These are phyloP conservation scores for Codiaeum variegatum DNA, from an alignment of 441 rosid species.

Conservation along the genomic window DNA sequence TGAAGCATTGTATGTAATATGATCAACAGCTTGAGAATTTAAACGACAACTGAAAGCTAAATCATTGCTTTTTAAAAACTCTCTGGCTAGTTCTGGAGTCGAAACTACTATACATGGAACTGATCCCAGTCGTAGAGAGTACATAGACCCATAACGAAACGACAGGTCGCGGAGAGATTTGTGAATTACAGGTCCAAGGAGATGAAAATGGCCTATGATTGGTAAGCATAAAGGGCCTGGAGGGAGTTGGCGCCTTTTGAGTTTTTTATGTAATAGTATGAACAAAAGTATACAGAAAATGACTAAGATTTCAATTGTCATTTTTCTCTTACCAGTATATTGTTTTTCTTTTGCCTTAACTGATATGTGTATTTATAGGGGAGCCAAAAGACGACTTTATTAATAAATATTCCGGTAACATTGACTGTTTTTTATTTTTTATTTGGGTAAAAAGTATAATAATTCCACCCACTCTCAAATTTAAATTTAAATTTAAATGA, in stretches of 20 bases:
- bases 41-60: conserved; percentile 23
- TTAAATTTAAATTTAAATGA: too few relatives aligned
- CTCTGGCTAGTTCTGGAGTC: conserved; percentile 29
- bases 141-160: conserved; percentile 25
- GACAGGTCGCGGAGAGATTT: conserved; percentile 26
- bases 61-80: conserved; percentile 32
- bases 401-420: too few relatives aligned
- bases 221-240: conserved; percentile 34
- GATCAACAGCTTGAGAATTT: conserved; percentile 23
- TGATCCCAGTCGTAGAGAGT: conserved; percentile 30
- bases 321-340: too few relatives aligned
- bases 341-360: too few relatives aligned
- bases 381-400: too few relatives aligned
- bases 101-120: conserved; percentile 31
- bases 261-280: background rate
- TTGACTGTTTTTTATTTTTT: too few relatives aligned
- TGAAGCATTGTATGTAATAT: conserved; percentile 32
- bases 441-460: too few relatives aligned
- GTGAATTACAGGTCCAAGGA: conserved; percentile 30
- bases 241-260: conserved; percentile 18
- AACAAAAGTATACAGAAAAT: background rate
- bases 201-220: conserved; percentile 41
- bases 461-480: too few relatives aligned
- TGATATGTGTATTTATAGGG: too few relatives aligned
- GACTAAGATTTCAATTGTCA: background rate